Evolutionary conservation across 106 monocot genomes (phyloP).

Genomic region (Amphibolis antarctica): DNA sequence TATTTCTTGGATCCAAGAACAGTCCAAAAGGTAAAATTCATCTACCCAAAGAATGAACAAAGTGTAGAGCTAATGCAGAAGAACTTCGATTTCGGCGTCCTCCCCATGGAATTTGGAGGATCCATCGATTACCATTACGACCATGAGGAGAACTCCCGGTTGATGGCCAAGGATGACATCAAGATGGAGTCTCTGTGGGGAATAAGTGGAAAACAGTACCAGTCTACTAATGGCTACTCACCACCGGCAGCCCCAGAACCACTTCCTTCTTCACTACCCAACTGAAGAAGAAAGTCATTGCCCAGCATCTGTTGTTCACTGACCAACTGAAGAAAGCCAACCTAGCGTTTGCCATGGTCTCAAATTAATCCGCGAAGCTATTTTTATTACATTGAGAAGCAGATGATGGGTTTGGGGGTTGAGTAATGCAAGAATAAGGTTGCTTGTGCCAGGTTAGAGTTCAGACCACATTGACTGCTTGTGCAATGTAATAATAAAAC

Average conservation of each 20-base stretch:
- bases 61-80: constrained; percentile 52
- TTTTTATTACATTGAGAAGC: no score
- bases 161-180: constrained; percentile 63
- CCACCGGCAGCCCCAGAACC: background rate
- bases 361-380: no score
- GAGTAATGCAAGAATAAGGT: no score
- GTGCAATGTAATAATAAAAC: no score
- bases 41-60: constrained; percentile 60
- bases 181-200: constrained; percentile 39
- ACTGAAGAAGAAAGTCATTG: constrained; percentile 61
- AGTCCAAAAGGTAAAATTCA: constrained; percentile 60
- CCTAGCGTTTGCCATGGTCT: no score
- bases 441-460: no score
- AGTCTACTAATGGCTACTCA: background rate
- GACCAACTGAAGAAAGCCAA: no score
- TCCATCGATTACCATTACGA: constrained; percentile 26
- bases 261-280: no score
- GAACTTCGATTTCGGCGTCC: constrained; percentile 36
- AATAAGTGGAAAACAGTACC: constrained; percentile 11
- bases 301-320: no score
- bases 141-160: constrained; percentile 48
- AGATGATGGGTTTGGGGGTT: no score
- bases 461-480: no score
- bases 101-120: constrained; percentile 72
- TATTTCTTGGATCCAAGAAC: constrained; percentile 46